Evolutionary conservation across 2,329 filamentous ascomycete genomes (phyloP).

Genomic region (Trichoderma polysporum): DNA sequence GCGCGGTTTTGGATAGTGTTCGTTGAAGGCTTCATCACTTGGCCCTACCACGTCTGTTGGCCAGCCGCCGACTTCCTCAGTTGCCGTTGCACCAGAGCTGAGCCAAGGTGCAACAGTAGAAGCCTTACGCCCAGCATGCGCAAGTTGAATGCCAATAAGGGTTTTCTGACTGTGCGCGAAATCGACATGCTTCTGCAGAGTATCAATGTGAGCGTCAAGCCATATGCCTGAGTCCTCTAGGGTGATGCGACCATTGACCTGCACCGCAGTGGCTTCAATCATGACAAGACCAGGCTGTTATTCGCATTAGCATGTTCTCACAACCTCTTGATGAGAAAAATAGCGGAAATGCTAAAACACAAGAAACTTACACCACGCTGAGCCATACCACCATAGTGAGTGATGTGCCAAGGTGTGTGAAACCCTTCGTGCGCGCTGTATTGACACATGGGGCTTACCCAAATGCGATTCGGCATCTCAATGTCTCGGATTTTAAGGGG

Average conservation of each 20-base stretch:
- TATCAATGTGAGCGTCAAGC: constrained; percentile 67
- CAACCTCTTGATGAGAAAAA: not conserved
- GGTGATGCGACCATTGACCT: constrained; percentile 68
- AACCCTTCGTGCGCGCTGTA: constrained; percentile 52
- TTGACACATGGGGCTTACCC: constrained; percentile 47
- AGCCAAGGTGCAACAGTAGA: constrained; percentile 60
- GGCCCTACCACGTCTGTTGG: constrained; percentile 48
- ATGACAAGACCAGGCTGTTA: constrained; percentile 55
- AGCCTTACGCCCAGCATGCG: constrained; percentile 69
- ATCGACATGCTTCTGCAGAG: constrained; percentile 57
- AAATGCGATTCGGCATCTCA: constrained; percentile 46
- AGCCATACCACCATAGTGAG: constrained; percentile 71
- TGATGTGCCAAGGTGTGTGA: constrained; percentile 66
- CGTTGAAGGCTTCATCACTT: constrained; percentile 52
- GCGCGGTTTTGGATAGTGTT: constrained; percentile 57
- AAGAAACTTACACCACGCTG: constrained; percentile 51
- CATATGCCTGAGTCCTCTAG: constrained; percentile 68
- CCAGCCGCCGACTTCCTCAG: constrained; percentile 49
- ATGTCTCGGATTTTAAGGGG: constrained; percentile 47
- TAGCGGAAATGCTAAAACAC: not conserved
- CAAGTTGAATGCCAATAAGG: constrained; percentile 71
- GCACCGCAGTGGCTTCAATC: constrained; percentile 67
- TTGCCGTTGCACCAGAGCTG: constrained; percentile 49
- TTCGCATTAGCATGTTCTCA: not conserved
- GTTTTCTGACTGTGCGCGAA: constrained; percentile 59